These are phyloP conservation scores for Colletotrichum nymphaeae DNA, from an alignment of 2,329 filamentous ascomycete species.

Conservation along the genomic window DNA sequence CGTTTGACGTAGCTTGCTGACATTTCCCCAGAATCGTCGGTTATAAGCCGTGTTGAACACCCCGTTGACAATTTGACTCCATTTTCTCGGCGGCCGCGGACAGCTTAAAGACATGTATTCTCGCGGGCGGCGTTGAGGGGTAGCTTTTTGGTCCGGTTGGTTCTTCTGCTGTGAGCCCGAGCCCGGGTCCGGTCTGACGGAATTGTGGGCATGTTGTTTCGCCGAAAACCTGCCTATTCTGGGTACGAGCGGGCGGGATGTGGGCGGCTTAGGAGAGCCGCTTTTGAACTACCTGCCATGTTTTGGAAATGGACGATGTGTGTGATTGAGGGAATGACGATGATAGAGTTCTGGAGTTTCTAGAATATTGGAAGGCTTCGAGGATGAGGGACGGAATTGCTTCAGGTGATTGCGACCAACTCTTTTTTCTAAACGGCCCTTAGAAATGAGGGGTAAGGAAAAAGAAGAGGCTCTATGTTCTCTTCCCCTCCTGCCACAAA, in stretches of 20 bases:
- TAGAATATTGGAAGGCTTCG: too few relatives aligned
- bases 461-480: too few relatives aligned
- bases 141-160: background rate
- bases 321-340: too few relatives aligned
- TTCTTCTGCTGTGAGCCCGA: background rate
- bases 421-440: too few relatives aligned
- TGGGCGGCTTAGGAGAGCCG: too few relatives aligned
- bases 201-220: background rate
- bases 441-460: too few relatives aligned
- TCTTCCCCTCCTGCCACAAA: too few relatives aligned
- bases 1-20: background rate
- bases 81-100: background rate
- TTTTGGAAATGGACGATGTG: too few relatives aligned
- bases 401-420: too few relatives aligned
- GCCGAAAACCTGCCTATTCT: background rate
- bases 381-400: too few relatives aligned
- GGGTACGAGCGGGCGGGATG: background rate
- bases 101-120: background rate
- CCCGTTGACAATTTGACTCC: background rate
- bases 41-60: background rate
- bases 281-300: too few relatives aligned
- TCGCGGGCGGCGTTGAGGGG: background rate
- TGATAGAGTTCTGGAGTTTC: too few relatives aligned
- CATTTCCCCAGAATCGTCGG: background rate
- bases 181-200: background rate